Base-by-base conservation (phyloP, 2,329 filamentous ascomycete species). In the Torrubiella hemipterigena region DNA sequence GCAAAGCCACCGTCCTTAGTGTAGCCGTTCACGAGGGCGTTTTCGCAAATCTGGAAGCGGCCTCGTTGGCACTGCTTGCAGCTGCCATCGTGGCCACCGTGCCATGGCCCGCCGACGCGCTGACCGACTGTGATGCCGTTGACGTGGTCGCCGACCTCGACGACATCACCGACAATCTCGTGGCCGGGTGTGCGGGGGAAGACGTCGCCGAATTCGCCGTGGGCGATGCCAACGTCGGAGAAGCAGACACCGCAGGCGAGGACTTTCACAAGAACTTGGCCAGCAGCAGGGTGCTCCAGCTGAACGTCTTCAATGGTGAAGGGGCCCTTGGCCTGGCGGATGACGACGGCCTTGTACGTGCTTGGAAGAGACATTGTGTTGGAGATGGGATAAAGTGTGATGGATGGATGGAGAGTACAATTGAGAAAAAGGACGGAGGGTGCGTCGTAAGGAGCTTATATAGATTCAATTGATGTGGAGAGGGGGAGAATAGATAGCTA, bases 181-280 rank as follows among this genome's bases (percentile, higher is more conserved):
- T 87, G 81, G 15, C 81, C 81, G 1, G 77, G 74, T 3, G 75
- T 55, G 6, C 71, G 64, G 2, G 78, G 78, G 43, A 69, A 77
- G 14, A 63, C 43, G 26, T 69, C 63, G 9, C 69, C 71, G 26
- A 78, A 55, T 5, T 52, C 44, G 16, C 73, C 72, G 3, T 46
- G 28, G 30, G 64, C 58, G 2, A 69, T 52, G 32, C 50, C 54
- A 14, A 55, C 38, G 43, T 85, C 81, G 1, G 67, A 69, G 49
- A 75, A 76, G 52, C 81, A 86, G 29, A 87, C 69, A 26, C 81
- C 81, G 42, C 75, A 82, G 6, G 80, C 80, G 7, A 75, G 58
- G 3, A 83, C 69, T 50, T 84, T 84, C 51, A 83, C 65, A 17
- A 86, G 66, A 3, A 86, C 57, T 44, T 83, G 62, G 13, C 68